Conservation (phyloP, 768 basidiomycete genomes). For the Austroboletus festivus region DNA sequence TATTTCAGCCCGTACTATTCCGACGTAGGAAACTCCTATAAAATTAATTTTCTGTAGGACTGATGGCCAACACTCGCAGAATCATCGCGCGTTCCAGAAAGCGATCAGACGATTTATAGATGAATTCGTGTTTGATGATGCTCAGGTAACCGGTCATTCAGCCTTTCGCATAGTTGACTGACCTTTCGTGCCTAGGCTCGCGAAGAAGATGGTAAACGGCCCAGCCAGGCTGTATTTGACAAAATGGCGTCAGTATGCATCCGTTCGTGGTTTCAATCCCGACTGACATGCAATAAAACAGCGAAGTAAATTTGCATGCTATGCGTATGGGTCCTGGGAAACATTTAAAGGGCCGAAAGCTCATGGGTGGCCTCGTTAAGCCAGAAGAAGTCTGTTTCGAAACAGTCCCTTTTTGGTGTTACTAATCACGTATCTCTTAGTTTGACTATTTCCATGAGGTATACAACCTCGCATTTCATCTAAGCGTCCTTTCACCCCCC, state of each 20-base stretch:
- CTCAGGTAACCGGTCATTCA: slow-evolving; percentile 23
- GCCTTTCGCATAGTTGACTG: slow-evolving; percentile 12
- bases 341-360: slow-evolving; percentile 71
- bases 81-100: slow-evolving; percentile 46
- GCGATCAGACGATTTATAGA: slow-evolving; percentile 61
- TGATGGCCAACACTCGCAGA: slow-evolving; percentile 31
- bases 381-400: slow-evolving; percentile 59
- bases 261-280: background rate
- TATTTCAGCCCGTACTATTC: slow-evolving; percentile 72
- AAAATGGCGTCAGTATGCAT: slow-evolving; percentile 65
- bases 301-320: slow-evolving; percentile 72
- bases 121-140: slow-evolving; percentile 54
- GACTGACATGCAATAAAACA: slow-evolving; percentile 18
- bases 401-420: background rate
- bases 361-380: slow-evolving; percentile 72
- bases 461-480: slow-evolving; percentile 34
- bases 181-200: slow-evolving; percentile 40
- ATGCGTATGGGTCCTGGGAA: slow-evolving; percentile 92
- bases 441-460: slow-evolving; percentile 73
- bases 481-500: background rate
- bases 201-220: slow-evolving; percentile 89
- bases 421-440: slow-evolving; percentile 27
- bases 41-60: background rate
- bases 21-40: slow-evolving; percentile 40
- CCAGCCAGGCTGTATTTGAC: slow-evolving; percentile 71